Percentiles rank a stretch among this genome's conserved stretches.
These are phyloP conservation scores for Viola pubescens DNA, from an alignment of 441 rosid genomes.

Conservation along the genomic window DNA sequence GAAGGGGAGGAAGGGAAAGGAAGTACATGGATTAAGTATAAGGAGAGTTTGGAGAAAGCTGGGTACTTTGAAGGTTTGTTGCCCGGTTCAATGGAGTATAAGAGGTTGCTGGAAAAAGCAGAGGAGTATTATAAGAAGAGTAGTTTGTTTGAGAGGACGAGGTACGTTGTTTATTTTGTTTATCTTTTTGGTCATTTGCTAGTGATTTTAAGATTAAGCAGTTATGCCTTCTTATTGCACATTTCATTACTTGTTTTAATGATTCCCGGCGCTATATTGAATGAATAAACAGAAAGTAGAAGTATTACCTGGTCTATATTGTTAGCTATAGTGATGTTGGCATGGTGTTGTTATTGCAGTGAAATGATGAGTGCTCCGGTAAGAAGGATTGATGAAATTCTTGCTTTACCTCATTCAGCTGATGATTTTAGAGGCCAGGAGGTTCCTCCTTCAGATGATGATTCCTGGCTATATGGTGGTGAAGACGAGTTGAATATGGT, in stretches of 20 bases:
- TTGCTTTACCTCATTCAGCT: constrained; percentile 49
- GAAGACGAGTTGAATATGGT: constrained; percentile 74
- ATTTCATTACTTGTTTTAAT: too few species aligned
- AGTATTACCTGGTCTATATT: background rate
- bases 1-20: constrained; percentile 78
- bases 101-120: constrained; percentile 68
- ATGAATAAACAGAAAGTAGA: too few species aligned
- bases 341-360: constrained; percentile 26
- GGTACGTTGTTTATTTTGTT: constrained; percentile 26
- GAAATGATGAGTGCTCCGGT: constrained; percentile 71
- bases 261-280: too few species aligned
- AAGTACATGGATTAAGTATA: constrained; percentile 53
- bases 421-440: constrained; percentile 49
- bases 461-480: constrained; percentile 67
- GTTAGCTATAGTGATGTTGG: background rate
- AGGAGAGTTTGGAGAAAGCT: constrained; percentile 52
- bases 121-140: constrained; percentile 67
- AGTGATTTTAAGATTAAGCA: background rate
- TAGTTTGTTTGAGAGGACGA: constrained; percentile 45
- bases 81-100: constrained; percentile 65
- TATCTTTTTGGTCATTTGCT: background rate
- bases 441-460: constrained; percentile 60
- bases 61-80: constrained; percentile 73
- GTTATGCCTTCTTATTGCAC: too few species aligned
- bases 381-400: constrained; percentile 78